Evolutionary conservation across 345 rosid genomes (phyloP), one percentile per base, ranked within the genome.

Genomic region (Brassica nigra): DNA sequence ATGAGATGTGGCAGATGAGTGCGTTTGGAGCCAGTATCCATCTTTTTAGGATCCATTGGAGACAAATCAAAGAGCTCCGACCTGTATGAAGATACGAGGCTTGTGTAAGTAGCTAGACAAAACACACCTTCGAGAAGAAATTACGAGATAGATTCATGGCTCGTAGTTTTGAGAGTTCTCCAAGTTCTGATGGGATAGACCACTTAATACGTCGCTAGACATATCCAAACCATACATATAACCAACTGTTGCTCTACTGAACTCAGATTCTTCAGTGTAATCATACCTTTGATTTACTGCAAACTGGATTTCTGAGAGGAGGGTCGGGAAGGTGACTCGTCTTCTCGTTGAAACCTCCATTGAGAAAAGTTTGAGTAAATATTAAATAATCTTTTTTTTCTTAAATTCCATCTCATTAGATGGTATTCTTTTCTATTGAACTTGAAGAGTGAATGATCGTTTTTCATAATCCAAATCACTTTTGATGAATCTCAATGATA

Each of bases 1-100:
- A 78, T 63, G 71, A 8, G 1, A 77, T 52, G 37, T 70, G 75
- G 49, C 70, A 49, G 54, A 77, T 1, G 3, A 70, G 63, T 0
- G 70, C 57, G 20, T 70, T 34, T 63, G 11, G 71, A 49, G 8
- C 75, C 65, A 49, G 0, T 3, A 7, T 63, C 71, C 65, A 63
- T 77, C 44, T 15, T 77, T 52, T 70, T 70, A 5, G 62, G 12
- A 0, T 0, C 14, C 80, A 76, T 68, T 57, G 7, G 66, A 3
- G 55, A 59, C n/a, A 12, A 11, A 58, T 59, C 66, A 54, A 4
- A 55, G 8, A 69, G 62, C 7, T 55, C n/a, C 14, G 10, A 75
- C 78, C 78, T 65, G 54, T 0, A 16, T 54, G 68, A 76, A 18
- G 3, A 54, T 11, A 18, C 2, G 44, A 39, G 49, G 12, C 20